Evolutionary conservation across 225 moss, liverwort and hornwort species (phyloP).

Genomic region (Sphagnum contortum): DNA sequence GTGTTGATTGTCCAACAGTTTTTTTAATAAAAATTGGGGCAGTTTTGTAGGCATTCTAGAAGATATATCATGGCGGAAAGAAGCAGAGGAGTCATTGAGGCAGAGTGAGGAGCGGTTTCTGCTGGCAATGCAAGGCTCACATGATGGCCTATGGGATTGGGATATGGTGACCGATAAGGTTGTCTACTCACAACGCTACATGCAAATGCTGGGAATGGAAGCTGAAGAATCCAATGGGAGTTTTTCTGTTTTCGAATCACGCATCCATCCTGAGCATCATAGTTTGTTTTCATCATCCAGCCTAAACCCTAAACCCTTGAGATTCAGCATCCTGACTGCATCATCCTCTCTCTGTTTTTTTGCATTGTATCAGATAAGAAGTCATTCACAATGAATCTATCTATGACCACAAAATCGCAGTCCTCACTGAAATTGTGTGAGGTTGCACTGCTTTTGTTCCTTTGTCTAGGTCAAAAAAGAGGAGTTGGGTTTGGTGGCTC

Average conservation of each 20-base stretch:
- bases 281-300: slow-evolving; percentile 9
- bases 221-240: slow-evolving; percentile 12
- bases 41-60: slow-evolving; percentile 52
- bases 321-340: too few relatives aligned
- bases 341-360: too few relatives aligned
- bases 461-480: too few relatives aligned
- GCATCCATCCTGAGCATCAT: slow-evolving; percentile 34
- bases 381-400: too few relatives aligned
- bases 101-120: slow-evolving; percentile 50
- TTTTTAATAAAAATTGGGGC: not conserved
- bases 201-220: slow-evolving; percentile 36
- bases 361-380: too few relatives aligned
- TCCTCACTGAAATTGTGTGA: too few relatives aligned
- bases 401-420: too few relatives aligned
- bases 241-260: slow-evolving; percentile 31
- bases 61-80: slow-evolving; percentile 50
- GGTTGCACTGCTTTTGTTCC: too few relatives aligned
- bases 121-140: slow-evolving; percentile 48
- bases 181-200: slow-evolving; percentile 49
- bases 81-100: slow-evolving; percentile 42
- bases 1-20: not conserved
- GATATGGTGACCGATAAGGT: slow-evolving; percentile 35
- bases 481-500: too few relatives aligned
- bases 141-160: slow-evolving; percentile 53
- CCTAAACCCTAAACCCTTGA: too few relatives aligned